Percentiles rank a stretch among this genome's conserved stretches.
Evolutionary conservation across 768 basidiomycete species (phyloP).

Genomic region (Cystobasidium onofrii): DNA sequence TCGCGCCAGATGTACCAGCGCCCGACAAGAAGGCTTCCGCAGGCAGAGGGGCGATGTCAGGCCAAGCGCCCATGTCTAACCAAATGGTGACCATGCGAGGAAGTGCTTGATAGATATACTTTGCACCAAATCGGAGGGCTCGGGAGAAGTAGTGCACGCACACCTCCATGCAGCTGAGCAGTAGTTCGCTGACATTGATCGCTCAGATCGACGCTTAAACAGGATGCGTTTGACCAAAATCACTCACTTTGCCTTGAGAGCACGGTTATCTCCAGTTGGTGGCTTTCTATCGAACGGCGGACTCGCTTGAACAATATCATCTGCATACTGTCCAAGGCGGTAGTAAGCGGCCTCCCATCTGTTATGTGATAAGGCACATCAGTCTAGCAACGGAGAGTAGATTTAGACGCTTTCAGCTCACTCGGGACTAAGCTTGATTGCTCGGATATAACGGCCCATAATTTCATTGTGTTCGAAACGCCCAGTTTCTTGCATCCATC

Average conservation of each 20-base stretch:
- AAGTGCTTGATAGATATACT: slow-evolving; percentile 91
- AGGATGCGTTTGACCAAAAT: neutral
- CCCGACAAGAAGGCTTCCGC: neutral
- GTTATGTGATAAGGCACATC: no score
- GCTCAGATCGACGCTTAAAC: neutral
- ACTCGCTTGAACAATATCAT: slow-evolving; percentile 26
- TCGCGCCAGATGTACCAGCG: neutral
- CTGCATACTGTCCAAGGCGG: slow-evolving; percentile 29
- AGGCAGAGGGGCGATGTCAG: neutral
- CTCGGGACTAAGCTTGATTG: slow-evolving; percentile 45
- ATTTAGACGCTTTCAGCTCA: no score
- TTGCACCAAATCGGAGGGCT: slow-evolving; percentile 73
- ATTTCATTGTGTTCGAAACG: slow-evolving; percentile 64
- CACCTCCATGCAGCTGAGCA: neutral
- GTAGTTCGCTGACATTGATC: neutral
- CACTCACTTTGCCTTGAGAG: neutral
- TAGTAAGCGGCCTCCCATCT: slow-evolving; percentile 32
- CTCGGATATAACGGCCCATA: slow-evolving; percentile 50
- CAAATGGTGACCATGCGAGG: slow-evolving; percentile 89
- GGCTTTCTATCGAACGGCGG: neutral
- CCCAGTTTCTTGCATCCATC: slow-evolving; percentile 87
- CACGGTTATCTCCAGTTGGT: neutral
- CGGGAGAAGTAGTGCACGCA: slow-evolving; percentile 32
- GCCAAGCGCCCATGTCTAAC: slow-evolving; percentile 73
- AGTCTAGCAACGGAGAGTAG: no score